A percentile compares a stretch with the other conserved stretches of the same genome.
These are phyloP conservation scores for Syzygium jambos DNA, from an alignment of 345 rosid species.

Conservation along the genomic window DNA sequence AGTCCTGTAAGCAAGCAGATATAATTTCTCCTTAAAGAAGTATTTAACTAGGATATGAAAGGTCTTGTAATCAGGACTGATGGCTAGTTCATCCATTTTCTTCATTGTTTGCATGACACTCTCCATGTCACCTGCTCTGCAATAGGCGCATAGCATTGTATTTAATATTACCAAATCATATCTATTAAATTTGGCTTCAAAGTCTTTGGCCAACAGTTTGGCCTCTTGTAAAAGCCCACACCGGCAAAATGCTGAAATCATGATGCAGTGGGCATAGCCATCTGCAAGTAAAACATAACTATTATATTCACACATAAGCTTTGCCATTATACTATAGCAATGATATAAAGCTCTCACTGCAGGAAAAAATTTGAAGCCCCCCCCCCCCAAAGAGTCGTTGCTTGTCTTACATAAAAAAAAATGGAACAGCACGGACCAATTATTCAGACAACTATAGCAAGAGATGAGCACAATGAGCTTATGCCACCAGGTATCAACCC, in stretches of 20 bases:
- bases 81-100: constrained; percentile 76
- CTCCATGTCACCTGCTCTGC: constrained; percentile 86
- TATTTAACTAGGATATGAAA: constrained; percentile 76
- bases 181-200: constrained; percentile 54
- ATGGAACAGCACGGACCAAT: background rate
- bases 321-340: background rate
- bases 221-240: constrained; percentile 76
- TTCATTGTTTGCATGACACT: constrained; percentile 73
- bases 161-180: constrained; percentile 80
- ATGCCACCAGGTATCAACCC: background rate
- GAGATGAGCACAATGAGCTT: background rate
- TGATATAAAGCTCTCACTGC: background rate
- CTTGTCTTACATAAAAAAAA: background rate
- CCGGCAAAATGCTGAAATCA: constrained; percentile 85
- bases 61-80: constrained; percentile 68
- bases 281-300: constrained; percentile 30
- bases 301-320: background rate
- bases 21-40: constrained; percentile 70
- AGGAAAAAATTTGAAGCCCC: background rate
- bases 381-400: background rate
- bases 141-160: constrained; percentile 83
- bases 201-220: constrained; percentile 59
- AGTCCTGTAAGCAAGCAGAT: constrained; percentile 76
- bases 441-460: background rate
- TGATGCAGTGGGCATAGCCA: constrained; percentile 89